Base-by-base conservation (phyloP, 2,329 filamentous ascomycete species). In the Colletotrichum paranaense region DNA sequence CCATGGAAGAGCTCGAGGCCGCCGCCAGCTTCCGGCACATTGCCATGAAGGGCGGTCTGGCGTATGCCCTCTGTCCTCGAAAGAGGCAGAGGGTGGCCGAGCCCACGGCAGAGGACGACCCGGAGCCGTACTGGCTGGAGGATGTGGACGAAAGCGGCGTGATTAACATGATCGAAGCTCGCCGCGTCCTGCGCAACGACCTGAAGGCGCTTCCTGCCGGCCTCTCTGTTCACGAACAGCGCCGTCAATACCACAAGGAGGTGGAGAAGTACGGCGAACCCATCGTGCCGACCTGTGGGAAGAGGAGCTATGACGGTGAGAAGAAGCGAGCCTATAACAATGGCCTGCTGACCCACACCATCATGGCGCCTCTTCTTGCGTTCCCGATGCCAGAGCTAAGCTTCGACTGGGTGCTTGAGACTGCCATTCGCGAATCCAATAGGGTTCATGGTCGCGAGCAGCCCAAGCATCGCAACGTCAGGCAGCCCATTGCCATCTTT, bases 321-420 rank as follows among this genome's bases (percentile, higher is more conserved):
- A 32, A 67, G 1, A 73, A 73, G 62, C 70, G 70, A 3, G 70
- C 70, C 11, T 73, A 70, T 6, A 73, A 55, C 49, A 73, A 73
- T 8, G 66, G 63, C 24, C 55, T 73, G 9, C 56, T 73, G 53
- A 73, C 67, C 11, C 59, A 73, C 28, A 58, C 26, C 46, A 65
- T 73, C 16, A 73, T 73, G 67, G 49, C 62, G 56, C 67, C 55
- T 8, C 24, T 73, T 5, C 70, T 73, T 14, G 30, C 56, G 8
- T 70, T 73, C 60, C 70, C 70, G 3, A 64, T 65, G 49, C 70
- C 70, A 12, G 70, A 73, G 30, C 60, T 73, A n/a, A 65, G 53
- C 49, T 73, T 70, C 19, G 70, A 73, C 35, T 73, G 63, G 22
- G 70, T 73, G 4, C 67, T 70, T 9, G 42, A 70, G 46, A 55